These are phyloP conservation scores for Avena insularis DNA, from an alignment of 176 grass and related monocot genomes.

Conservation along the genomic window DNA sequence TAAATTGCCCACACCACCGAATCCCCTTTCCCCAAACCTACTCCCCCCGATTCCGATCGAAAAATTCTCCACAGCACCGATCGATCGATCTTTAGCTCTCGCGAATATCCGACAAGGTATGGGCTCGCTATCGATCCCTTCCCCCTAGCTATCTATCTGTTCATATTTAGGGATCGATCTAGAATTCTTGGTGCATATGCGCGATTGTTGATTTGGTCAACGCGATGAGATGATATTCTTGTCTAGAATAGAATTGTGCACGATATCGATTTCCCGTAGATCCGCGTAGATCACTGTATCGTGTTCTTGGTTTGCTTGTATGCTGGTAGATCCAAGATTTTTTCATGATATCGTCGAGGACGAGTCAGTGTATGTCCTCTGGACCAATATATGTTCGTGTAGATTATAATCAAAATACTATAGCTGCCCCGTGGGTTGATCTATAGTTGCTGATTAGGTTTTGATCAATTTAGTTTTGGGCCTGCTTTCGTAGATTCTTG, in stretches of 20 bases:
- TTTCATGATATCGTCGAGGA: too few relatives aligned
- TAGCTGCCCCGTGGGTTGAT: background rate
- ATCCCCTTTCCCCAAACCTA: background rate
- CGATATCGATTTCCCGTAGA: background rate
- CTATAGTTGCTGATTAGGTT: background rate
- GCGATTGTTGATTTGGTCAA: background rate
- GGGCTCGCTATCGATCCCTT: background rate
- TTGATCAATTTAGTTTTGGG: background rate
- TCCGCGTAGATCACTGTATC: background rate
- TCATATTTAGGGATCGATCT: background rate
- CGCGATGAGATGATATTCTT: background rate
- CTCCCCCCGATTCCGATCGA: background rate
- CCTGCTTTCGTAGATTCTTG: background rate
- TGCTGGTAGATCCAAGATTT: too few relatives aligned
- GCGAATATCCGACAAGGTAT: constrained; percentile 3
- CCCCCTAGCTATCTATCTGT: background rate
- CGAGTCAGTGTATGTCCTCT: too few relatives aligned
- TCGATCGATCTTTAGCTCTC: background rate
- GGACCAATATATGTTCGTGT: too few relatives aligned
- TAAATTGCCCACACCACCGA: background rate
- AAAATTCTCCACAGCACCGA: background rate
- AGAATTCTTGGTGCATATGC: background rate
- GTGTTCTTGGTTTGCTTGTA: background rate
- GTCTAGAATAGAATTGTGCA: too few relatives aligned
- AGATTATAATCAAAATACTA: background rate